A percentile compares a stretch with the other conserved stretches of the same genome.
Conservation (phyloP, 352 stramenopile species). For the Phytophthora pini region DNA sequence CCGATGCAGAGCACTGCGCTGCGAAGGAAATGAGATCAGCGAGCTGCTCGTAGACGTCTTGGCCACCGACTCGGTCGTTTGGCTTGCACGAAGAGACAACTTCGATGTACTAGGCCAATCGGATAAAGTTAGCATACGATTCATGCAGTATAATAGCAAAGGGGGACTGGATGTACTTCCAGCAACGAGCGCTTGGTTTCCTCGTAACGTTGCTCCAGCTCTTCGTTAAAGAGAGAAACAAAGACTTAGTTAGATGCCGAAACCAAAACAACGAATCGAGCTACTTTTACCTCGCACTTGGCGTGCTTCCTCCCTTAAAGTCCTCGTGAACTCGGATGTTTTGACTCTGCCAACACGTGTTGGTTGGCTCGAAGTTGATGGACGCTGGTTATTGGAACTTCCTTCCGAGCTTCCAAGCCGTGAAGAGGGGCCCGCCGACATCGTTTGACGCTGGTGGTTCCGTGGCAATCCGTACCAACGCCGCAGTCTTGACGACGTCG, state of each 20-base stretch:
- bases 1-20: conserved; percentile 27
- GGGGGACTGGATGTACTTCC: conserved; percentile 30
- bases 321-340: conserved; percentile 43
- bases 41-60: conserved; percentile 69
- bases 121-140: not conserved
- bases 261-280: too few relatives aligned
- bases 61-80: conserved; percentile 45
- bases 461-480: conserved; percentile 27
- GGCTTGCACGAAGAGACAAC: conserved; percentile 58
- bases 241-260: not conserved
- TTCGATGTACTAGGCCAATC: conserved; percentile 43
- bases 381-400: not conserved
- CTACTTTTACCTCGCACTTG: conserved; percentile 42
- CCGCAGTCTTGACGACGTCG: conserved; percentile 15
- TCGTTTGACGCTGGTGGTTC: conserved; percentile 6
- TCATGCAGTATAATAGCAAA: not conserved
- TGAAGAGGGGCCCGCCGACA: conserved; percentile 21
- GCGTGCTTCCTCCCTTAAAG: conserved; percentile 44
- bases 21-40: conserved; percentile 55
- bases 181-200: conserved; percentile 65
- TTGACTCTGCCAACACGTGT: conserved; percentile 1
- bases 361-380: conserved; percentile 3
- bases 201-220: conserved; percentile 59
- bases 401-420: not conserved
- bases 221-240: conserved; percentile 13